Evolutionary conservation across 352 stramenopile genomes (phyloP), one percentile per base, ranked within the genome.

Genomic region (Peronosclerospora sorghi): DNA sequence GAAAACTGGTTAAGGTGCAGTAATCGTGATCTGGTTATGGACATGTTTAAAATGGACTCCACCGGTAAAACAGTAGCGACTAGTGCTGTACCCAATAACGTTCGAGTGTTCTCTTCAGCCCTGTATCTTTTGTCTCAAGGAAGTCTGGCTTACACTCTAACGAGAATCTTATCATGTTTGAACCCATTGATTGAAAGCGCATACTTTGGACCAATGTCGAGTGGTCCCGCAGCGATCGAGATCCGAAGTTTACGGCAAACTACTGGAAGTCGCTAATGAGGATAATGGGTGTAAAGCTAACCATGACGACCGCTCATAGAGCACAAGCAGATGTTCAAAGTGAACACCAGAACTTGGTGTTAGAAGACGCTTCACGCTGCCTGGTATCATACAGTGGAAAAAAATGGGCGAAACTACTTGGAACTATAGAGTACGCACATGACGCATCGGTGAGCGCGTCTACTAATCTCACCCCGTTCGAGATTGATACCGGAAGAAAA

Each of bases 251-350:
- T 14, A 39, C 40, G 1, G 45, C 39, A 5, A 26, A 49, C 10
- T 57, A 56, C 15, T 61, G 41, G 47, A 40, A 43, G 8, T 50
- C 40, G 7, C 18, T 62, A 5, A 47, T 54, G 32, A 51, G 40
- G 5, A 8, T 53, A 2, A 54, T 52, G 41, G 46, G 53, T 18
- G 35, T 54, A 21, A 39, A 43, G 21, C 36, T 50, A 4, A 37
- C 35, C 10, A 62, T 53, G 44, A 48, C 44, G 14, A 54, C 40
- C 0, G 27, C 53, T n/a, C 45, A 56, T 14, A 27, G 54, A 35
- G 43, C 38, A 10, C 43, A 55, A 39, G 40, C 52, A 6, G 45
- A 55, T 36, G 35, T 40, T 4, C 52, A 55, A 14, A 60, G 29
- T 0, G 34, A 60, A 32, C 28, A 41, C 17, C 40, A 46, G 9